Base-by-base conservation (phyloP, 2,329 filamentous ascomycete species). In the Talaromyces piceae region DNA sequence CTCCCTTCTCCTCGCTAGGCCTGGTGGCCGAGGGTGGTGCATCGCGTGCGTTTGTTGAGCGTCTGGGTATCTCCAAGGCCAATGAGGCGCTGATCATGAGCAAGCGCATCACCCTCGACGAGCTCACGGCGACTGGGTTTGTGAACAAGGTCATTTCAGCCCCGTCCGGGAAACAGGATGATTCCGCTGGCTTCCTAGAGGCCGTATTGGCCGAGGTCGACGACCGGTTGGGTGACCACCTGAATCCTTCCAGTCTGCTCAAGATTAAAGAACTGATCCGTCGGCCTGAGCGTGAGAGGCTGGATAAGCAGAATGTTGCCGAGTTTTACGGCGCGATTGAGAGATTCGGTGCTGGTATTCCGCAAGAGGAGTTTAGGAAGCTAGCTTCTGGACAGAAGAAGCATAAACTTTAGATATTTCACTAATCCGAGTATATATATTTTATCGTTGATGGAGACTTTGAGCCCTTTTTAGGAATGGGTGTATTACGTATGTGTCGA, bases 51-150 rank as follows among this genome's bases (percentile, higher is more conserved):
- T 85, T 97, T 52, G 88, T 93, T 12, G 79, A 86, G 61, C 76
- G 91, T 0, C 76, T 97, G 22, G 93, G 93, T 1, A 79, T 89
- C 47, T 75, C 80, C 53, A 87, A 88, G 65, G 91, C 90, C 8
- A 95, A 94, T 64, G 93, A 97, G 76, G 91, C 93, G 11, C 78
- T 97, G 11, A 83, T 98, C 58, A 93, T 95, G 86, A 90, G 86
- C 62, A 87, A 86, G 68, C 78, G 83, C 41, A 87, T 97, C 59
- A 67, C 76, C 0, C 80, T 81, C 26, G 80, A 84, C 22, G 89
- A 95, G 64, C 76, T 97, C 26, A 75, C 91, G 56, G 73, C 77
- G 7, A 79, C 81, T 2, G 91, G 91, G 0, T 97, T 89, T 63
- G 88, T 94, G 41, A 97, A 96, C 62, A 87, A 85, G 68, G 77